These are phyloP conservation scores for Mycena galopus DNA, from an alignment of 768 basidiomycete species.

Conservation along the genomic window DNA sequence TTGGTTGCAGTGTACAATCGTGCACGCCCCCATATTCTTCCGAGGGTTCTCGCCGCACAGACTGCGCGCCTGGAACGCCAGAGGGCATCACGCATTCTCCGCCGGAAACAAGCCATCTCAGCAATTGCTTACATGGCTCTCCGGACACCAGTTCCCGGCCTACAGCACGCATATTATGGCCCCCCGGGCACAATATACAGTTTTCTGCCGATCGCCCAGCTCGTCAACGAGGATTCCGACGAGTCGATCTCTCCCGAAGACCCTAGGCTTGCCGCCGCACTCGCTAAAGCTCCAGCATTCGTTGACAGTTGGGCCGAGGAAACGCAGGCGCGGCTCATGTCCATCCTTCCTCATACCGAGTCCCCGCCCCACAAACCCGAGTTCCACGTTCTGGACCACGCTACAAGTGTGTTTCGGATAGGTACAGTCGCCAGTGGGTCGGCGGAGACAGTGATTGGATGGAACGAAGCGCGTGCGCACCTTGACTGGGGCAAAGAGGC, in stretches of 20 bases:
- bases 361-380: too few relatives aligned
- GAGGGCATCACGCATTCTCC: not conserved
- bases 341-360: not conserved
- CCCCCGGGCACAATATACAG: conserved; percentile 11
- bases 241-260: not conserved
- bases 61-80: not conserved
- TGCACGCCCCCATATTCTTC: conserved; percentile 8
- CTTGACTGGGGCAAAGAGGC: too few relatives aligned
- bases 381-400: not conserved
- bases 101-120: not conserved
- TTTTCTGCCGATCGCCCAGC: conserved; percentile 2
- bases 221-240: conserved; percentile 10
- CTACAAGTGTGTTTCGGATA: conserved; percentile 4
- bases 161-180: not conserved
- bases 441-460: not conserved
- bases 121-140: not conserved
- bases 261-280: not conserved
- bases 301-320: not conserved
- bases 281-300: not conserved
- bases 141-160: not conserved
- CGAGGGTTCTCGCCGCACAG: not conserved
- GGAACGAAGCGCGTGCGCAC: conserved; percentile 14
- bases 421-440: too few relatives aligned
- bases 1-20: conserved; percentile 12
- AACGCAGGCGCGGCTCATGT: not conserved